Conservation (phyloP, 2,329 filamentous ascomycete species). For the Microsporum ferrugineum region DNA sequence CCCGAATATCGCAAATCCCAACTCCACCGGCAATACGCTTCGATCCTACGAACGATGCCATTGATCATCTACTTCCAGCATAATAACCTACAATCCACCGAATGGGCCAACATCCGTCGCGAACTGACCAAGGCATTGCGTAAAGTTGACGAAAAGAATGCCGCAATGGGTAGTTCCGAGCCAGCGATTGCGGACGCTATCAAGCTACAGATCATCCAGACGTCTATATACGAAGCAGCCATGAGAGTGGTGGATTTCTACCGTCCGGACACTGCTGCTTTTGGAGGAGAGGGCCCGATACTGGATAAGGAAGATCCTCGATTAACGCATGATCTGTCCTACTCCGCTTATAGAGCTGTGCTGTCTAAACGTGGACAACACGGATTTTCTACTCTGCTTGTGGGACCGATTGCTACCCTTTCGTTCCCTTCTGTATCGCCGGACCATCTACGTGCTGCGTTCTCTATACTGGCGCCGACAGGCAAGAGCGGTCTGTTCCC, state of each 20-base stretch:
- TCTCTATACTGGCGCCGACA: conserved; percentile 61
- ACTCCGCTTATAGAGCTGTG: conserved; percentile 41
- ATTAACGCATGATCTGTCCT: conserved; percentile 50
- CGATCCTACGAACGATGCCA: conserved; percentile 72
- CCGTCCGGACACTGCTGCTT: conserved; percentile 37
- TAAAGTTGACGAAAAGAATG: conserved; percentile 56
- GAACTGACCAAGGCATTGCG: conserved; percentile 52
- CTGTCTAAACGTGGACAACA: conserved; percentile 43
- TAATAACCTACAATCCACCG: conserved; percentile 61
- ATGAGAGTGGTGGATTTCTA: conserved; percentile 79
- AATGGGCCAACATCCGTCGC: conserved; percentile 62
- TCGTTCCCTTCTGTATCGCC: conserved; percentile 76
- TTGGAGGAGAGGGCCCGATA: conserved; percentile 24
- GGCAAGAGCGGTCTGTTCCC: conserved; percentile 57
- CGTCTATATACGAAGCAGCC: conserved; percentile 76
- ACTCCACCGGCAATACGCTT: conserved; percentile 74
- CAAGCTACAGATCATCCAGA: conserved; percentile 74
- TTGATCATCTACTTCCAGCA: conserved; percentile 78
- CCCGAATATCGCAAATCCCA: conserved; percentile 85
- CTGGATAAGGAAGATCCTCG: conserved; percentile 28
- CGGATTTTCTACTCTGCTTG: conserved; percentile 61
- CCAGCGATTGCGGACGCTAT: conserved; percentile 47
- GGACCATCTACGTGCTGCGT: conserved; percentile 66
- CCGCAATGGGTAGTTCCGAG: conserved; percentile 40
- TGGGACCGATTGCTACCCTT: conserved; percentile 69